These are phyloP conservation scores for Wickerhamiella azyma DNA, from an alignment of 805 yeast species.

Conservation along the genomic window DNA sequence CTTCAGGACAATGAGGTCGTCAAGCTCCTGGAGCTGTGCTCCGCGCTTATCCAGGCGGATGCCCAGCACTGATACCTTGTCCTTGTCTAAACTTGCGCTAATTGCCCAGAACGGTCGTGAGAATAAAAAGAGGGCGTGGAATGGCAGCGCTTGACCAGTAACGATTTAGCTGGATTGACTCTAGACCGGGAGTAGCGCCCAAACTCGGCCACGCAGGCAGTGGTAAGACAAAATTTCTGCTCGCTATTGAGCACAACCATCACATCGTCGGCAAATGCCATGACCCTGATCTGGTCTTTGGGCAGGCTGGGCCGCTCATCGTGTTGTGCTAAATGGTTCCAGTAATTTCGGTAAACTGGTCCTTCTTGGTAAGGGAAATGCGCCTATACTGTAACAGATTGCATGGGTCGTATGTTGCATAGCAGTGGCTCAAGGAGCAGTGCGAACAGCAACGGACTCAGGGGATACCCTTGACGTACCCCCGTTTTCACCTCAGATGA, in stretches of 20 bases:
- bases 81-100: neutral
- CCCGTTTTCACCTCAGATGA: neutral
- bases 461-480: conserved; percentile 1
- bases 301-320: neutral
- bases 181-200: neutral
- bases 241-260: neutral
- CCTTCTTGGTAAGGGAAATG: neutral
- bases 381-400: neutral
- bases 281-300: neutral
- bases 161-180: neutral
- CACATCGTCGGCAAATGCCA: neutral
- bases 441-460: conserved; percentile 3
- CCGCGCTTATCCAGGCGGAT: neutral
- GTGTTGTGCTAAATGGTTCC: neutral
- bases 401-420: neutral
- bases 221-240: too few species aligned
- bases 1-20: neutral
- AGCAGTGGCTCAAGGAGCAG: neutral
- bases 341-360: neutral
- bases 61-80: neutral
- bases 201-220: neutral
- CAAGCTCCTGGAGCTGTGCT: neutral
- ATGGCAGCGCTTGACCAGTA: neutral
- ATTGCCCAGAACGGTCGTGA: neutral
- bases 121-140: neutral